phyloP scores from a whole-genome alignment of 2,329 filamentous ascomycete genomes.

The Emmonsiellopsis sp. region DNA sequence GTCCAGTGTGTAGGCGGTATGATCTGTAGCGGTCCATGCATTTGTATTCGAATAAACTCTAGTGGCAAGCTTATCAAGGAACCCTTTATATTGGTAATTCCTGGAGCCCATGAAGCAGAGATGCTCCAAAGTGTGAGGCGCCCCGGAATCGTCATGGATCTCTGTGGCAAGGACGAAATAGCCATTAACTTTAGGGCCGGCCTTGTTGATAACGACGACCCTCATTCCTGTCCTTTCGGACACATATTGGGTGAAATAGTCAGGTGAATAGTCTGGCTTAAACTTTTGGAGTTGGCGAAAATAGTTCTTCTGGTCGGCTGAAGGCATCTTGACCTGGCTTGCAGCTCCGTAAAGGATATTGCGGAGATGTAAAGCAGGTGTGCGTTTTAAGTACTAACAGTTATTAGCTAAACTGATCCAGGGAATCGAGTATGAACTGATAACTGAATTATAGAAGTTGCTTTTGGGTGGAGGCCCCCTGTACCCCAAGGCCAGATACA shows the following conservation, averaged over 20 bases:
- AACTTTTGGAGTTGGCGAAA: constrained; percentile 84
- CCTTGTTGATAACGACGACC: constrained; percentile 80
- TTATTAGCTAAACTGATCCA: background rate
- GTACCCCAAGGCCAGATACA: no score
- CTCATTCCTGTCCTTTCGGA: constrained; percentile 91
- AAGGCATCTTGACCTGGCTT: constrained; percentile 42
- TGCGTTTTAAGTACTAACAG: background rate
- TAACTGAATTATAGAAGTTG: no score
- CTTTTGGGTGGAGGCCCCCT: no score
- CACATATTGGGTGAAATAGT: constrained; percentile 87
- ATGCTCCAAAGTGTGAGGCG: constrained; percentile 78
- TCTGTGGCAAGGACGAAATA: constrained; percentile 95
- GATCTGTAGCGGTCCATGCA: constrained; percentile 93
- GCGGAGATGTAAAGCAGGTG: background rate
- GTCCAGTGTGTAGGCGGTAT: constrained; percentile 91
- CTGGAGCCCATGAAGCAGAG: constrained; percentile 84
- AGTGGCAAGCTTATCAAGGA: constrained; percentile 87
- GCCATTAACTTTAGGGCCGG: constrained; percentile 89
- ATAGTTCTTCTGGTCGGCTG: constrained; percentile 40
- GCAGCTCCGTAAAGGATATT: background rate
- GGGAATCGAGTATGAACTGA: no score
- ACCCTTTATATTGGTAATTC: constrained; percentile 87
- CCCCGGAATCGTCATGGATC: constrained; percentile 93
- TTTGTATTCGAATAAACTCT: constrained; percentile 91
- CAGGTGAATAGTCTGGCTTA: constrained; percentile 79